Base-by-base conservation (phyloP, 495 filamentous ascomycete genomes). In the Aspergillus heteromorphus region DNA sequence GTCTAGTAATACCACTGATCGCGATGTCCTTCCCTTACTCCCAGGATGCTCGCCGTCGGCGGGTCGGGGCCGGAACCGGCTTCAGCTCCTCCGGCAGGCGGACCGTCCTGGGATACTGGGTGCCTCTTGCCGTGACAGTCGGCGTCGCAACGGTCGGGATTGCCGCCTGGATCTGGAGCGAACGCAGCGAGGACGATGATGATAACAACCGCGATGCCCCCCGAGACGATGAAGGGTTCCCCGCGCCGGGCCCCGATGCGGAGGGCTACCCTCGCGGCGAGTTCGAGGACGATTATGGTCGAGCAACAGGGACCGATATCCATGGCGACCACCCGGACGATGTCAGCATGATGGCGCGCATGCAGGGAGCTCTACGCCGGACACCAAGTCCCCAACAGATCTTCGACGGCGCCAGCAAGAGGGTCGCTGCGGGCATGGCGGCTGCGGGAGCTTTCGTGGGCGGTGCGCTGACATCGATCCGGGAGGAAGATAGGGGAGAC, bases 161-260 rank as follows among this genome's bases (percentile, higher is more conserved):
- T 48, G 91, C 84, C 21, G 89, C 91, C 19, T 97, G 92, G 92
- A 82, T 92, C 25, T 95, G 90, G 91, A 92, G 87, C 70, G 89
- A 93, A 73, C 84, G 89, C 65, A 81, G 73, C 53, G 86, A 87
- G 60, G 87, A 89, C 17, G 82, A 88, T 45, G 84, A 86, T 43
- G 79, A 81, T 7, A 69, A 79, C 4, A 82, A 83, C 61, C 80
- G 50, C 59, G 59, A 79, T 9, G 79, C 82, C 60, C 81, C 59
- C 51, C 75, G 74, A 58, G 69, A 66, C 43, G 70, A 63, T 63
- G 65, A 65, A 53, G 64, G 50, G 64, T 67, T 64, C 64, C 78
- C 64, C 71, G 48, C 67, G 29, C 61, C 66, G 18, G 62, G 58
- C n/a, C 56, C 60, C 21, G 43, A 51, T 34, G 62, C 60, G 25